A percentile compares a stretch with the other conserved stretches of the same genome.
Evolutionary conservation across 1,284 basidiomycete genomes (phyloP).

Genomic region (Prillingera fragicola): DNA sequence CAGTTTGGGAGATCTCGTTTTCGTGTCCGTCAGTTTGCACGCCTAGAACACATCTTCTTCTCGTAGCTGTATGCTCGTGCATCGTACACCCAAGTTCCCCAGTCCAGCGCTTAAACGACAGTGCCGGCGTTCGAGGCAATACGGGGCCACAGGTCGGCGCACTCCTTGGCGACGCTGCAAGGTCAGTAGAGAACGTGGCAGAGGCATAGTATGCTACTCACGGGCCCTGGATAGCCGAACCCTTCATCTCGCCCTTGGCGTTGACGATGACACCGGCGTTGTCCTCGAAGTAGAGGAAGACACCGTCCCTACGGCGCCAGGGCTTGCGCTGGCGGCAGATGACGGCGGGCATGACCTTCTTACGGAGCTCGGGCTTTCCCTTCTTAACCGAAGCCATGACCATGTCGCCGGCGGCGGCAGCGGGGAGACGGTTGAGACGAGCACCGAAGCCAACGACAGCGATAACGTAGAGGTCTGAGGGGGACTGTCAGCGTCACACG

Average conservation of each 20-base stretch:
- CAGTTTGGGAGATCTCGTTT: too few relatives aligned
- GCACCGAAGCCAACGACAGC: conserved; percentile 74
- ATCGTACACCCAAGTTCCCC: conserved; percentile 22
- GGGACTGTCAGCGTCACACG: background rate
- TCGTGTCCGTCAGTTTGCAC: too few relatives aligned
- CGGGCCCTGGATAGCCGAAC: conserved; percentile 95
- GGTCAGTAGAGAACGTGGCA: conserved; percentile 11
- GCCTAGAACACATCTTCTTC: background rate
- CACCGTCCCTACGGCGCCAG: conserved; percentile 95
- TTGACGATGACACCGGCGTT: conserved; percentile 97
- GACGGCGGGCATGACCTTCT: conserved; percentile 99
- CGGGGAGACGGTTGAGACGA: conserved; percentile 93
- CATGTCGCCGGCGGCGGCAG: conserved; percentile 98
- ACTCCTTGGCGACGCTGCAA: conserved; percentile 47
- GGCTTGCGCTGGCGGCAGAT: conserved; percentile 97
- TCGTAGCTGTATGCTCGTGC: conserved; percentile 18
- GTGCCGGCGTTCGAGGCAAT: conserved; percentile 98
- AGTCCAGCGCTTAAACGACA: conserved; percentile 61
- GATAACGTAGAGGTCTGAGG: conserved; percentile 49
- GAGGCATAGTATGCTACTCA: conserved; percentile 30
- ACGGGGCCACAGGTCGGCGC: conserved; percentile 98
- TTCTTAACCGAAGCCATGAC: conserved; percentile 99
- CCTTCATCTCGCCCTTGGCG: conserved; percentile 99
- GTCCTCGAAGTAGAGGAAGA: conserved; percentile 98
- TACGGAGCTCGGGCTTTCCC: conserved; percentile 98